phyloP scores from a whole-genome alignment of 2,329 filamentous ascomycete genomes.

The Tolypocladium endophyticum region DNA sequence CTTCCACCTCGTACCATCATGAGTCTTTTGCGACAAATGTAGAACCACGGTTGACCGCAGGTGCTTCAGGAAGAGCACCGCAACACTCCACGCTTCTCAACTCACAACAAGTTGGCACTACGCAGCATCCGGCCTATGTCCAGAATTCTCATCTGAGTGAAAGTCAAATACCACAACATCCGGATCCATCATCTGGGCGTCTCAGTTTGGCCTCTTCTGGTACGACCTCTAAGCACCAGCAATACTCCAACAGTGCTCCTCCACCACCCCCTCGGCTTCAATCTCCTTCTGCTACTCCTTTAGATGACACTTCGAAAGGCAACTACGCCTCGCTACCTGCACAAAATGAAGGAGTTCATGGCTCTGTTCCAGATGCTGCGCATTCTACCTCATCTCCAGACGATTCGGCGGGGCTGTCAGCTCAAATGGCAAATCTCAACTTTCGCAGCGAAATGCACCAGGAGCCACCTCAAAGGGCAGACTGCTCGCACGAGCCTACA shows the following conservation, averaged over 20 bases:
- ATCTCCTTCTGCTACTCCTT: not conserved
- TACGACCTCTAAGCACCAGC: not conserved
- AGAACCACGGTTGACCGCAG: not conserved
- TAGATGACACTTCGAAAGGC: not conserved
- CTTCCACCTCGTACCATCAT: not conserved
- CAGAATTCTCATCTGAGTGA: not conserved
- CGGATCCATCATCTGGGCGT: not conserved
- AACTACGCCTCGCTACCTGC: not conserved
- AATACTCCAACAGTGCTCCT: not conserved
- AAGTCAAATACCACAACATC: not conserved
- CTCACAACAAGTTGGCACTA: not conserved
- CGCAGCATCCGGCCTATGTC: not conserved
- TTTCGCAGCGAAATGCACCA: not conserved
- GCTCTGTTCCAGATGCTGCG: not conserved
- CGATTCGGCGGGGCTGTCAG: not conserved
- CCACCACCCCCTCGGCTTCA: not conserved
- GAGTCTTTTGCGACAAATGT: not conserved
- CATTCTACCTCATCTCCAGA: not conserved
- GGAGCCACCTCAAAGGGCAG: not conserved
- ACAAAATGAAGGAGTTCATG: too few relatives aligned
- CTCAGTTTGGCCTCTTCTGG: not conserved
- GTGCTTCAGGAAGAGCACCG: not conserved
- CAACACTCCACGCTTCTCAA: not conserved
- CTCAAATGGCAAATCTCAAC: not conserved
- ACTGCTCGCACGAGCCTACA: too few relatives aligned